Evolutionary conservation across 495 filamentous ascomycete genomes (phyloP).

Genomic region (Trichoderma orchidacearum): DNA sequence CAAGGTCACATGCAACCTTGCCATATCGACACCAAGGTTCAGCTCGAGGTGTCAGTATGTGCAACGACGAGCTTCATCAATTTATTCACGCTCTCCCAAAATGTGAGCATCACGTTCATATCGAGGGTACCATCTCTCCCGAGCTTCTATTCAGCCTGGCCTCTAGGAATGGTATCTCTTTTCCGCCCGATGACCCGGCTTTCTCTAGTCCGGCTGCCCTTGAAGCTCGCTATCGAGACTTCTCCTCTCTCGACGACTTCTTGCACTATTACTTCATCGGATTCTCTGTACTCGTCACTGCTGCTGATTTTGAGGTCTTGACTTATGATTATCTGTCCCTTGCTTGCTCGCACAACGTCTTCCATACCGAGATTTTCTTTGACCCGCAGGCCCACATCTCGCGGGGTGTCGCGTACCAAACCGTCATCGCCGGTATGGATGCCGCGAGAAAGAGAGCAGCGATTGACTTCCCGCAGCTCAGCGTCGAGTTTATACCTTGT

Average conservation of each 20-base stretch:
- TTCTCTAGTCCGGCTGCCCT: constrained; percentile 48
- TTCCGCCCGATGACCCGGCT: constrained; percentile 43
- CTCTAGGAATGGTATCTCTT: constrained; percentile 41
- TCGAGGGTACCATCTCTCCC: constrained; percentile 58
- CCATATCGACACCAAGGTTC: no score
- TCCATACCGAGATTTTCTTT: constrained; percentile 70
- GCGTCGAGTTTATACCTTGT: constrained; percentile 50
- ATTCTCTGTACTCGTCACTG: constrained; percentile 49
- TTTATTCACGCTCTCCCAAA: constrained; percentile 59
- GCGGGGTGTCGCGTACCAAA: constrained; percentile 47
- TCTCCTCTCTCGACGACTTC: constrained; percentile 64
- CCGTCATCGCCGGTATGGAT: constrained; percentile 45
- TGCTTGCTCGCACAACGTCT: constrained; percentile 49
- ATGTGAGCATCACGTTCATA: constrained; percentile 69
- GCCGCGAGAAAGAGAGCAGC: constrained; percentile 46
- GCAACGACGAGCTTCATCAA: constrained; percentile 37
- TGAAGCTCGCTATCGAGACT: constrained; percentile 43
- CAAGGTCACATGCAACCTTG: not conserved
- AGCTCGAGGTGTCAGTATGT: constrained; percentile 38
- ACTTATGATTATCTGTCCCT: constrained; percentile 59
- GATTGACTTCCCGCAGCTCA: constrained; percentile 43
- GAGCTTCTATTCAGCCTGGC: constrained; percentile 57
- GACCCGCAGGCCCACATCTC: constrained; percentile 61
- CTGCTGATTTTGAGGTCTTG: constrained; percentile 56
- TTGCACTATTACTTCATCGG: constrained; percentile 67